Conservation (phyloP, 169 alveolate species). For the Condylostoma magnum region DNA sequence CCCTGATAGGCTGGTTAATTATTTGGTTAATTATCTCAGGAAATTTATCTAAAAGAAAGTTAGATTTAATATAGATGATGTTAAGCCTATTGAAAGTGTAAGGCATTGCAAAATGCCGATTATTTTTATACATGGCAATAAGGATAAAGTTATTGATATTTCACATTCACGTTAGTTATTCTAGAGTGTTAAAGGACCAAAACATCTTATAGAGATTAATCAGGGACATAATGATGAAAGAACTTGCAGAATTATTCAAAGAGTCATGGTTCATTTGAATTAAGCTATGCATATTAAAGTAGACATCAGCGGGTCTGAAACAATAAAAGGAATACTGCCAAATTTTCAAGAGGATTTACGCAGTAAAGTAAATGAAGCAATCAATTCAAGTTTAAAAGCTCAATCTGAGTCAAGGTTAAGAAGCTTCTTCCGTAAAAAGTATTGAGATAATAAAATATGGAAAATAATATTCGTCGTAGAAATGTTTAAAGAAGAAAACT, state of each 20-base stretch:
- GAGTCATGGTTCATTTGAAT: too few species aligned
- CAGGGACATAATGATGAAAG: constrained; percentile 29
- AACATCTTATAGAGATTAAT: constrained; percentile 17
- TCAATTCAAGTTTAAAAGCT: too few species aligned
- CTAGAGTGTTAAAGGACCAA: constrained; percentile 3
- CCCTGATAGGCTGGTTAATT: neutral
- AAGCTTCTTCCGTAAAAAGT: too few species aligned
- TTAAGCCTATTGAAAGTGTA: constrained; percentile 54
- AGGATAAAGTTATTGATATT: constrained; percentile 4
- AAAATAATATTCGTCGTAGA: too few species aligned
- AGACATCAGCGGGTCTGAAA: too few species aligned
- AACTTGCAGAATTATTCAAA: neutral
- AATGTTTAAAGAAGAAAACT: too few species aligned
- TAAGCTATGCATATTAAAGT: too few species aligned
- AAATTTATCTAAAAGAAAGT: constrained; percentile 57
- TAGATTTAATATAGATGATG: constrained; percentile 60
- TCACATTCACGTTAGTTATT: neutral
- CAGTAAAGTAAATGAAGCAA: too few species aligned
- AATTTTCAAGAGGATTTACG: too few species aligned
- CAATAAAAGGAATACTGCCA: too few species aligned
- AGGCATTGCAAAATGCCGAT: constrained; percentile 25
- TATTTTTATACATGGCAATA: constrained; percentile 16
- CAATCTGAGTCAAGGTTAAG: too few species aligned
- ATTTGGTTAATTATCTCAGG: constrained; percentile 38
- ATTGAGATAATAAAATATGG: too few species aligned